Percentiles rank a stretch among this genome's conserved stretches.
Evolutionary conservation across 768 basidiomycete species (phyloP).

Genomic region (Panaeolus papilionaceus): DNA sequence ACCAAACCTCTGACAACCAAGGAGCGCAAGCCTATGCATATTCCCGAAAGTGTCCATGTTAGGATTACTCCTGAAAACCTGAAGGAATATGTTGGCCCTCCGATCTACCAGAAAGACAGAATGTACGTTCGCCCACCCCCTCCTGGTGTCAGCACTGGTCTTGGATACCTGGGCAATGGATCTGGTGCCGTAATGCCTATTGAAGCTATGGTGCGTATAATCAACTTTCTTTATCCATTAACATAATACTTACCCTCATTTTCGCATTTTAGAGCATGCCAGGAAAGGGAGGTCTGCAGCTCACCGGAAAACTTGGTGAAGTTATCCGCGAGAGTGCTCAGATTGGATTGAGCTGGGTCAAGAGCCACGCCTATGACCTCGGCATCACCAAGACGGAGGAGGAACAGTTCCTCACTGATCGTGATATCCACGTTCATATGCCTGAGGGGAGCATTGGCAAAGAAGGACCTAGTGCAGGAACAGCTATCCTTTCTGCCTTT

Average conservation of each 20-base stretch:
- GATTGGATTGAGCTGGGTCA: conserved; percentile 94
- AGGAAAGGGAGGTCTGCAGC: conserved; percentile 88
- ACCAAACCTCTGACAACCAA: conserved; percentile 66
- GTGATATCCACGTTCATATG: conserved; percentile 97
- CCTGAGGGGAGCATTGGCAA: conserved; percentile 93
- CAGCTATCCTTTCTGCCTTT: conserved; percentile 89
- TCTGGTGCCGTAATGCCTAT: conserved; percentile 97
- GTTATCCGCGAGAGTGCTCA: conserved; percentile 97
- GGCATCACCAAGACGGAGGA: conserved; percentile 78
- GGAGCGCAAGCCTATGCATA: conserved; percentile 77
- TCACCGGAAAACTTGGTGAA: conserved; percentile 98
- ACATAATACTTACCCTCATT: neutral
- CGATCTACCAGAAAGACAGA: conserved; percentile 93
- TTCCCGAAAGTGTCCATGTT: conserved; percentile 82
- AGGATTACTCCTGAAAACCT: conserved; percentile 85
- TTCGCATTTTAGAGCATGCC: conserved; percentile 79
- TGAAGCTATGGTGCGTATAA: conserved; percentile 79
- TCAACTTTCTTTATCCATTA: neutral
- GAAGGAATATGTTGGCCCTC: conserved; percentile 96
- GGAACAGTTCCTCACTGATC: conserved; percentile 83
- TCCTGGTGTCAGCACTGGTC: conserved; percentile 91
- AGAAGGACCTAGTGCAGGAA: conserved; percentile 97
- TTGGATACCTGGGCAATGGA: conserved; percentile 97
- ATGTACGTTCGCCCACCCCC: conserved; percentile 85
- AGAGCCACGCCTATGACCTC: conserved; percentile 86